Conservation (phyloP, 257 asterid species). For the Coffea canephora region DNA sequence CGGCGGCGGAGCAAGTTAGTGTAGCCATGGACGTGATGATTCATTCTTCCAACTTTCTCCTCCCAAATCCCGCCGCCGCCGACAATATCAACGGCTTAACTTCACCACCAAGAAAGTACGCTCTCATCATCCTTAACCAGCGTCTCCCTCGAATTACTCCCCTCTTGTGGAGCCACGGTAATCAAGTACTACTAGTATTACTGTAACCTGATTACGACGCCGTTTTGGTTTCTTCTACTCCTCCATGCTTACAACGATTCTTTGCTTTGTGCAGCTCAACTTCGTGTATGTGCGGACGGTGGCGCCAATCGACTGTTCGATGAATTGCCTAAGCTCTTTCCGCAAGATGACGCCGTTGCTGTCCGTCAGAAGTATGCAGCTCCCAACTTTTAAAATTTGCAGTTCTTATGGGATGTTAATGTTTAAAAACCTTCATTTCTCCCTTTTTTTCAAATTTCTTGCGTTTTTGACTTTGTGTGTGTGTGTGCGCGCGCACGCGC, state of each 20-base stretch:
- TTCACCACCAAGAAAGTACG: slow-evolving; percentile 36
- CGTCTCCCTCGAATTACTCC: slow-evolving; percentile 76
- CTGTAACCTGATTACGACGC: background rate
- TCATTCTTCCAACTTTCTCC: slow-evolving; percentile 75
- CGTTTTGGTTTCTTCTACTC: background rate
- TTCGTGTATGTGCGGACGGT: slow-evolving; percentile 89
- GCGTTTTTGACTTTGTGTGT: too few species aligned
- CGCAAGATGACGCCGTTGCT: slow-evolving; percentile 47
- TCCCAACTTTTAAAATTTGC: too few species aligned
- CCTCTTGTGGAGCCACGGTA: slow-evolving; percentile 84
- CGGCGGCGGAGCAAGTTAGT: too few species aligned
- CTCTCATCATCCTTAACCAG: slow-evolving; percentile 74
- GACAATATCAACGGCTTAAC: slow-evolving; percentile 21
- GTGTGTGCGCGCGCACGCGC: too few species aligned
- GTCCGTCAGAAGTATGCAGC: slow-evolving; percentile 60
- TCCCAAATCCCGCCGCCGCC: slow-evolving; percentile 32
- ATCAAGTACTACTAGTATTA: background rate
- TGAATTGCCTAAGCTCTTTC: slow-evolving; percentile 72
- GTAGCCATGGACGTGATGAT: slow-evolving; percentile 49
- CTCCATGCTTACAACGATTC: background rate
- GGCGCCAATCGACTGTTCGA: slow-evolving; percentile 88
- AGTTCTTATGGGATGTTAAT: too few species aligned
- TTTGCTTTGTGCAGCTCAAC: slow-evolving; percentile 62
- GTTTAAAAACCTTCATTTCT: too few species aligned
- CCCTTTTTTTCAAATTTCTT: background rate